Evolutionary conservation across 2,329 filamentous ascomycete species (phyloP), one percentile per base, ranked within the genome.

Genomic region (Aphanoascus verrucosus): DNA sequence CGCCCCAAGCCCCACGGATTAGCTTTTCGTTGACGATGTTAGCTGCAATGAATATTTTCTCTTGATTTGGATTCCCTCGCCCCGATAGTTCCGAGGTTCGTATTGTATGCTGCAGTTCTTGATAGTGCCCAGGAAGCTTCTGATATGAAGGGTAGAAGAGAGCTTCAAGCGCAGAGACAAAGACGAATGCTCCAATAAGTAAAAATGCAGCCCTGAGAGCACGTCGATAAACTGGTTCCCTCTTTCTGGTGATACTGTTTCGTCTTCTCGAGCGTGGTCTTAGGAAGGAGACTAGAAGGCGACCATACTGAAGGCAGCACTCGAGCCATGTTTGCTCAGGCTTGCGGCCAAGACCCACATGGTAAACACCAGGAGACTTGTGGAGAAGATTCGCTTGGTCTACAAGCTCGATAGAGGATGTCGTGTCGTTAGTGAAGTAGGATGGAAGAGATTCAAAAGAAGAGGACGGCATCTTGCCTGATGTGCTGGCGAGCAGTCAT

Each of bases 31-130:
- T 54, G 38, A 56, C 40, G 28, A 56, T 56, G 20, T 56, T 56
- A 11, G 55, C 55, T 12, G 55, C 55, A 41, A 56, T 56, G 28
- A 56, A 56, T 12, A 56, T 41, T 37, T 54, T 53, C 28, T 56
- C 51, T 19, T 52, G 28, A 7, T 47, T 28, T 38, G 34, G 55
- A 42, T 56, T 56, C 7, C 50, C 55, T n/a, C 55, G 46, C 2
- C 51, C 55, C 12, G 46, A 15, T 11, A 32, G 40, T 14, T 20
- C 32, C 8, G 50, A 54, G 1, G 6, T 14, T 15, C 12, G 28
- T 17, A 56, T 51, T 14, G 11, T 11, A 11, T 34, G 45, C 6
- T 38, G 41, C 42, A 56, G 32, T 20, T 35, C 20, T 8, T n/a
- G 28, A 42, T 56, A 56, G 20, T 56, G 52, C 23, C 31, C 9